phyloP scores from a whole-genome alignment of 371 early-diverging fungal species.

The Circinella minor region DNA sequence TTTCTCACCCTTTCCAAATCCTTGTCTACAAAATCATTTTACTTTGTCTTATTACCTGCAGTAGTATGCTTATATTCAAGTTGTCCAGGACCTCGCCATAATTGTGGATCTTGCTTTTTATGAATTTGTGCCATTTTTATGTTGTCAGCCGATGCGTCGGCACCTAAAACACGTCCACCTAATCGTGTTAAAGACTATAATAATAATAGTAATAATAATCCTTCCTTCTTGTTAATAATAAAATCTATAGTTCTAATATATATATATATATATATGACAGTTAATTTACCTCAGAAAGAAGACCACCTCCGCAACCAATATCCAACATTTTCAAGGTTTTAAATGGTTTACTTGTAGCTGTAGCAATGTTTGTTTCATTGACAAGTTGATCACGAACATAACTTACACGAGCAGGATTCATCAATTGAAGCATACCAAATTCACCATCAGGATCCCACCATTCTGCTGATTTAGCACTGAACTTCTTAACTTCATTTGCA shows the following conservation, averaged over 20 bases:
- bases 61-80: slow-evolving; percentile 74
- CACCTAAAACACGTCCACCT: slow-evolving; percentile 82
- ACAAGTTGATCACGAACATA: slow-evolving; percentile 74
- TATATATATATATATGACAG: neutral
- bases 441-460: slow-evolving; percentile 96
- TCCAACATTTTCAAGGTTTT: slow-evolving; percentile 77
- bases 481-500: slow-evolving; percentile 82
- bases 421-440: slow-evolving; percentile 85
- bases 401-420: slow-evolving; percentile 85
- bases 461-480: slow-evolving; percentile 71
- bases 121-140: slow-evolving; percentile 83
- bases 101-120: slow-evolving; percentile 62
- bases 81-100: slow-evolving; percentile 57
- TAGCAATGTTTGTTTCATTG: too few relatives aligned
- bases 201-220: neutral
- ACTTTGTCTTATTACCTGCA: slow-evolving; percentile 53
- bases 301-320: slow-evolving; percentile 95
- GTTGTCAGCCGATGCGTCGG: slow-evolving; percentile 88
- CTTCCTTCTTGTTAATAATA: neutral
- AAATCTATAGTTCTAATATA: slow-evolving; percentile 23
- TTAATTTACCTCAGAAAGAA: slow-evolving; percentile 79
- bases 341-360: slow-evolving; percentile 44
- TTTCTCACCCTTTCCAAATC: too few relatives aligned
- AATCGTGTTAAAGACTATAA: slow-evolving; percentile 73
- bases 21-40: neutral